A percentile compares a stretch with the other conserved stretches of the same genome.
phyloP scores from a whole-genome alignment of 192 early-diverging fungal genomes.

The Chytriomyces sp. region DNA sequence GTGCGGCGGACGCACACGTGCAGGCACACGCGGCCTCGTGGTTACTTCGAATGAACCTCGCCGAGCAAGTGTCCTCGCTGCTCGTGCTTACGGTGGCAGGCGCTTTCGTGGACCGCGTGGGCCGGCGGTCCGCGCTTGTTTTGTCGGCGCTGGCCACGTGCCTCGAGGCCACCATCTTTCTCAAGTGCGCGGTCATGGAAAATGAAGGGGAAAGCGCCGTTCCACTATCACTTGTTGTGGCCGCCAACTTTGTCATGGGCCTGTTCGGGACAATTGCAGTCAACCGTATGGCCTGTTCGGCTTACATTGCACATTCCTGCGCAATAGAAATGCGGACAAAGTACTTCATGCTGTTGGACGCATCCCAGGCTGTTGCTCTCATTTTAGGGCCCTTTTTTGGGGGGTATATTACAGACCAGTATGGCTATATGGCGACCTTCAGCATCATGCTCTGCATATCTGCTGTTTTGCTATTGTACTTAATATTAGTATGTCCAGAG shows the following conservation, averaged over 20 bases:
- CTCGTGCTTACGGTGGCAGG: constrained; percentile 13
- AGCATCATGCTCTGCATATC: not conserved
- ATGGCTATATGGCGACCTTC: not conserved
- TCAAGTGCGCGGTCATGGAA: not conserved
- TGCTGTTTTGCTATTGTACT: not conserved
- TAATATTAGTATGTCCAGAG: constrained; percentile 9
- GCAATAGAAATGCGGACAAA: not conserved
- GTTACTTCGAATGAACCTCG: not conserved
- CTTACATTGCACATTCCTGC: not conserved
- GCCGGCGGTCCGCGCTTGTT: not conserved
- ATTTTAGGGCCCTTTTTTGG: constrained; percentile 6
- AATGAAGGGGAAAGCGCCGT: not conserved
- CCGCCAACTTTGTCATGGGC: not conserved
- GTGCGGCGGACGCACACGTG: not conserved
- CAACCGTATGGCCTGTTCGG: constrained; percentile 5
- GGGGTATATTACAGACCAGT: not conserved
- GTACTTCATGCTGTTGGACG: constrained; percentile 16
- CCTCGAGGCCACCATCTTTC: not conserved
- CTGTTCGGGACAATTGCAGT: not conserved
- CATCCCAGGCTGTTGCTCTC: not conserved
- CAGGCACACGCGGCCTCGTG: not conserved
- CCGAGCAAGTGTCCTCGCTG: constrained; percentile 3
- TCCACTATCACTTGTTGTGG: not conserved
- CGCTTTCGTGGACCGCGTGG: not conserved
- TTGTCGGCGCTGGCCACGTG: not conserved